phyloP scores from a whole-genome alignment of 2,329 filamentous ascomycete genomes.

The Capronia coronata region DNA sequence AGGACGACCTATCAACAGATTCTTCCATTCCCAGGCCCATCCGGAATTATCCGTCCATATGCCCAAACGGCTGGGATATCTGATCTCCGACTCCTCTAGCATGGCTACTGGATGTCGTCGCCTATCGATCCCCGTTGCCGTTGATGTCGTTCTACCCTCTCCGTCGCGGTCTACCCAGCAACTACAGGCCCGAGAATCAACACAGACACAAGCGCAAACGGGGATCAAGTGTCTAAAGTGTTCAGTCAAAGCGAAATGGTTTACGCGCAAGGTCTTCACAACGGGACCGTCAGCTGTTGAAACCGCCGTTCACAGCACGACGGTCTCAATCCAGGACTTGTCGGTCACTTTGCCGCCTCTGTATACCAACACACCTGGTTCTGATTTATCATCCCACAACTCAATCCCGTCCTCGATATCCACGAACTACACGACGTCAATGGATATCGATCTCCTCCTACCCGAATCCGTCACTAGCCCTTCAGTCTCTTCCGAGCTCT shows the following conservation, averaged over 20 bases:
- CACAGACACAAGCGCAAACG: constrained; percentile 6
- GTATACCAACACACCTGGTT: constrained; percentile 1
- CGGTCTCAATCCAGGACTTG: constrained; percentile 18
- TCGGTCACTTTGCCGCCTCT: constrained; percentile 16
- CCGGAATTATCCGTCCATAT: constrained; percentile 16
- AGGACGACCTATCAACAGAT: constrained; percentile 7
- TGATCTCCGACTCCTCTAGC: constrained; percentile 12
- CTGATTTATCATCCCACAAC: neutral
- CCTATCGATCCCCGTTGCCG: constrained; percentile 17
- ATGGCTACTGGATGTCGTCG: constrained; percentile 16
- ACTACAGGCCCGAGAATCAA: neutral
- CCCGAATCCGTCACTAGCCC: constrained; percentile 21
- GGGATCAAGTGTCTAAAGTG: constrained; percentile 7
- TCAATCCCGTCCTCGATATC: neutral
- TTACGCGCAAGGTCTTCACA: constrained; percentile 16
- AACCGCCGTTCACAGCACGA: constrained; percentile 10
- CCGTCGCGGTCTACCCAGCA: neutral
- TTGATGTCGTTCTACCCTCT: constrained; percentile 10
- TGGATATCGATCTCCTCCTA: constrained; percentile 19
- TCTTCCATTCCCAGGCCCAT: constrained; percentile 5
- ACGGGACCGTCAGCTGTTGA: constrained; percentile 11
- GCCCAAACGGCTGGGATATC: constrained; percentile 16
- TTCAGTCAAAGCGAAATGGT: constrained; percentile 22
- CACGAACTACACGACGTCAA: constrained; percentile 15
- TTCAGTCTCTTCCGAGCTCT: constrained; percentile 17